Conservation (phyloP, 192 early-diverging fungal species). For the Backusella australiensis region DNA sequence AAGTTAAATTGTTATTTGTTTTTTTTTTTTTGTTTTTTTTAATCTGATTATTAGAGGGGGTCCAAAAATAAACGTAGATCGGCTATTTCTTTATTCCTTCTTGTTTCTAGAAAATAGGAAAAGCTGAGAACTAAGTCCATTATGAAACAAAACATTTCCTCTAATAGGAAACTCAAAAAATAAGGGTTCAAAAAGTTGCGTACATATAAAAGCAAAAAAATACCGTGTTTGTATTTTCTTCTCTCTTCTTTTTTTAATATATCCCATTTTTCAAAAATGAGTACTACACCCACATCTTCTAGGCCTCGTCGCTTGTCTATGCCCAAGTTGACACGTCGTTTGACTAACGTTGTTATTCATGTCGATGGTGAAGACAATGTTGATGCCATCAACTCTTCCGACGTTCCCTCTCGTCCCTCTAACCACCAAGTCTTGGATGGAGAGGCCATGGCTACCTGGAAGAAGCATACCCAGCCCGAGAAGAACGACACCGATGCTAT, state of each 20-base stretch:
- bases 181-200: neutral
- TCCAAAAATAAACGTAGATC: neutral
- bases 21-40: neutral
- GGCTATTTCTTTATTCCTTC: neutral
- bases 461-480: neutral
- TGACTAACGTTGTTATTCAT: conserved; percentile 8
- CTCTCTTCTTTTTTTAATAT: neutral
- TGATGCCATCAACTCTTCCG: neutral
- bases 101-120: neutral
- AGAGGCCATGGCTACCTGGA: neutral
- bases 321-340: conserved; percentile 17
- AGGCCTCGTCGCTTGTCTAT: conserved; percentile 7
- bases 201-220: neutral
- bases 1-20: too few relatives aligned
- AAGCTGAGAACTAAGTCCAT: neutral
- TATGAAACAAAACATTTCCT: neutral
- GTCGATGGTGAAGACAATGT: conserved; percentile 3
- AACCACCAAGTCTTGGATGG: neutral
- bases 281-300: neutral
- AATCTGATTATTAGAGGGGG: neutral
- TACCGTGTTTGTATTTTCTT: neutral
- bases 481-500: conserved; percentile 61
- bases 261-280: neutral
- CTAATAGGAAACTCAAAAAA: neutral
- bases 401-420: neutral